Conservation (phyloP, 1,139 yeast species). For the Martiniozyma asiatica region DNA sequence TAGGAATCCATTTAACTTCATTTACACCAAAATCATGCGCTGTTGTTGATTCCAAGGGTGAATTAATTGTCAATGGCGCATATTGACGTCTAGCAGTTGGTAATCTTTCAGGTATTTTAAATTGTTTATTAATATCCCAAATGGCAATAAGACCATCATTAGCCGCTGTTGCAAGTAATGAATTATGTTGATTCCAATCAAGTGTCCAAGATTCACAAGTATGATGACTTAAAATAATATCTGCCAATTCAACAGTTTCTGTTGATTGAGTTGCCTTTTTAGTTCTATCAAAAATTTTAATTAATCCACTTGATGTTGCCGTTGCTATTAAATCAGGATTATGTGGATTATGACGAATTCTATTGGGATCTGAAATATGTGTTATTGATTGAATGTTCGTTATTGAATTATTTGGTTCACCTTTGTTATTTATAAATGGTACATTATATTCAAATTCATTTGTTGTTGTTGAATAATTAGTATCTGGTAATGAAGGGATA, state of each 20-base stretch:
- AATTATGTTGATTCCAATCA: constrained; percentile 20
- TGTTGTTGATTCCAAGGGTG: constrained; percentile 11
- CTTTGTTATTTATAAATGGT: constrained; percentile 6
- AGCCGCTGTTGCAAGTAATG: constrained; percentile 20
- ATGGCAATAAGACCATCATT: constrained; percentile 24
- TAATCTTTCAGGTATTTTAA: constrained; percentile 11
- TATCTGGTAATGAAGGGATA: constrained; percentile 4
- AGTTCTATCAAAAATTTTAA: constrained; percentile 36
- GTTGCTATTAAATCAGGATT: constrained; percentile 64
- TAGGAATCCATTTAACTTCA: constrained; percentile 48
- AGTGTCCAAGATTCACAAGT: constrained; percentile 23
- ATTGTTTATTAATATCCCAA: constrained; percentile 20
- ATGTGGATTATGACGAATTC: constrained; percentile 77
- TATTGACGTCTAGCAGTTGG: constrained; percentile 7
- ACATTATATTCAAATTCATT: constrained; percentile 16
- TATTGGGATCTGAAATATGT: constrained; percentile 36
- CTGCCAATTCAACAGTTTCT: constrained; percentile 16
- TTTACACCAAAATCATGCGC: constrained; percentile 37
- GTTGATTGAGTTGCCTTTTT: constrained; percentile 29
- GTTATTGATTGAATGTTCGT: constrained; percentile 22
- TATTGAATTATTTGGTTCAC: constrained; percentile 25
- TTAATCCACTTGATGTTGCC: constrained; percentile 25
- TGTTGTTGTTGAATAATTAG: constrained; percentile 10
- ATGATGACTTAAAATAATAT: constrained; percentile 19
- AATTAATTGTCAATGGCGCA: constrained; percentile 8